These are phyloP conservation scores for Myriosclerotinia scirpicola DNA, from an alignment of 2,329 filamentous ascomycete genomes.

Conservation along the genomic window DNA sequence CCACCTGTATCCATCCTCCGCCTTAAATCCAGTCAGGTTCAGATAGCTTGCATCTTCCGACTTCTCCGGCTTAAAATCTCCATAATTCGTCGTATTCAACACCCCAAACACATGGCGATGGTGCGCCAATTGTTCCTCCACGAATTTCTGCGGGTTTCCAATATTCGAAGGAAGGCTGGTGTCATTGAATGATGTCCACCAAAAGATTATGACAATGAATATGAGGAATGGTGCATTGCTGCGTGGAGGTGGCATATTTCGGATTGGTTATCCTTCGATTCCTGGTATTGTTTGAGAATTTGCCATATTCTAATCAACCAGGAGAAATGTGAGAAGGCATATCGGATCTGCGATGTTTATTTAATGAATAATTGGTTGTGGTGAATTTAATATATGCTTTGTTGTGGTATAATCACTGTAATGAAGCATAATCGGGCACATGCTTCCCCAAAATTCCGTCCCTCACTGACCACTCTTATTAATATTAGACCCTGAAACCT, in stretches of 20 bases:
- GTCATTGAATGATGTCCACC: conserved; percentile 39
- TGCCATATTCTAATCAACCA: conserved; percentile 17
- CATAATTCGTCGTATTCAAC: conserved; percentile 58
- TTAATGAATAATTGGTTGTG: not conserved
- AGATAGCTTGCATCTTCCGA: conserved; percentile 48
- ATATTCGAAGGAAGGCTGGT: conserved; percentile 42
- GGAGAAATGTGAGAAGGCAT: conserved; percentile 5
- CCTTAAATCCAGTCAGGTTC: conserved; percentile 75
- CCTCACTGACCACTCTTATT: conserved; percentile 7
- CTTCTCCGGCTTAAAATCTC: conserved; percentile 54
- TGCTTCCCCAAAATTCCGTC: not conserved
- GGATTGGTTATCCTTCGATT: not conserved
- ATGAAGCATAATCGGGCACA: conserved; percentile 13
- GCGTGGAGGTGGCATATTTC: conserved; percentile 35
- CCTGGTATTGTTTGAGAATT: not conserved
- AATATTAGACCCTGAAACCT: not conserved
- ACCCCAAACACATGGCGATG: conserved; percentile 54
- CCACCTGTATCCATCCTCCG: conserved; percentile 77
- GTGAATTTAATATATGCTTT: not conserved
- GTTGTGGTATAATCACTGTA: not conserved
- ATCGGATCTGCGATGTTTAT: not conserved
- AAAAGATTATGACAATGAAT: conserved; percentile 39
- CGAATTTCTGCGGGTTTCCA: conserved; percentile 46
- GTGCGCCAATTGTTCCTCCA: conserved; percentile 50
- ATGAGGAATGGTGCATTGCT: conserved; percentile 37